Conservation (phyloP, 495 filamentous ascomycete species). For the Xanthoparmelia taractica region DNA sequence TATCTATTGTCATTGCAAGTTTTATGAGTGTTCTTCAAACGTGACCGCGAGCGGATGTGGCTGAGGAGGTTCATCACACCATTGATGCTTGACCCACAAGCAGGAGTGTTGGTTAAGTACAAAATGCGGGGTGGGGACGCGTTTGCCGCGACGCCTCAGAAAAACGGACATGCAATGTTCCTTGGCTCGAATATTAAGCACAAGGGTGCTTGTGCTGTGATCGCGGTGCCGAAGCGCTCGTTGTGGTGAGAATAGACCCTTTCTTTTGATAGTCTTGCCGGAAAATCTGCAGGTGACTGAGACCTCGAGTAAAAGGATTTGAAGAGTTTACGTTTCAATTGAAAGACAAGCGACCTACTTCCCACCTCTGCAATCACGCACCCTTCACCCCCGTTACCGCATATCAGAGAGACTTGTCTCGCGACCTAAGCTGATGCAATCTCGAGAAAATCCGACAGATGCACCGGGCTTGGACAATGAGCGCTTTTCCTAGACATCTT, state of each 20-base stretch:
- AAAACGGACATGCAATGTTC: neutral
- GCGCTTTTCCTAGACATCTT: neutral
- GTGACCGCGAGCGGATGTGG: conserved; percentile 36
- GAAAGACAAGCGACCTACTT: neutral
- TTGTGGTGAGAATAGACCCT: no score
- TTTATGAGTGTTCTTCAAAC: conserved; percentile 28
- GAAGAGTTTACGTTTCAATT: neutral
- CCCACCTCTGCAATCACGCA: neutral
- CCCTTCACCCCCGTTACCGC: neutral
- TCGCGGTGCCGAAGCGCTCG: no score
- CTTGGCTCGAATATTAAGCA: neutral
- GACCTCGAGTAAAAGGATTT: neutral
- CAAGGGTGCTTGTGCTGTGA: no score
- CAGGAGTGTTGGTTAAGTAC: neutral
- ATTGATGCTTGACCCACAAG: neutral
- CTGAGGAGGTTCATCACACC: conserved; percentile 39
- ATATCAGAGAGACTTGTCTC: neutral
- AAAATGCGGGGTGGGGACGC: neutral
- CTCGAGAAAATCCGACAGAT: neutral
- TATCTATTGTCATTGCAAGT: conserved; percentile 4
- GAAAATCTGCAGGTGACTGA: no score
- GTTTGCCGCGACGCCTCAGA: conserved; percentile 6
- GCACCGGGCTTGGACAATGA: neutral
- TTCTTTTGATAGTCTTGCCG: no score
- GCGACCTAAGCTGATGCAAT: no score